phyloP scores from a whole-genome alignment of 805 yeast species.

The Candida orba region DNA sequence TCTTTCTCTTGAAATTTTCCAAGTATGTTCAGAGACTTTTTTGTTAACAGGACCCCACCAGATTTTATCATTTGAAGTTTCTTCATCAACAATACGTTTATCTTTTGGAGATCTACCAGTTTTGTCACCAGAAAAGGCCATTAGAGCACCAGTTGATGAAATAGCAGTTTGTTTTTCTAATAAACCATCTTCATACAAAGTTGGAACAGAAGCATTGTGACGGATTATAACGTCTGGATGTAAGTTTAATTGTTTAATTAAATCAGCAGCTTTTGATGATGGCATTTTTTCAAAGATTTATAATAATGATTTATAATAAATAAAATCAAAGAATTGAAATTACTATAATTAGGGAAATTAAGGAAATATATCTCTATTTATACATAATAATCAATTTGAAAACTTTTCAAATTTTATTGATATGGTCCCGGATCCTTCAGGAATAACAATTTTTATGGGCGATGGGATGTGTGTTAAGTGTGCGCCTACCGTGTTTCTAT shows the following conservation, averaged over 20 bases:
- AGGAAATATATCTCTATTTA: slow-evolving; percentile 3
- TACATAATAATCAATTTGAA: not conserved
- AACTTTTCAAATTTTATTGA: not conserved
- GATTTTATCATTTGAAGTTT: slow-evolving; percentile 69
- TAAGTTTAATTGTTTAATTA: slow-evolving; percentile 34
- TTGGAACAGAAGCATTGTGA: slow-evolving; percentile 91
- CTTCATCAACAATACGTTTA: slow-evolving; percentile 95
- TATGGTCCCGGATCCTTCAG: slow-evolving; percentile 1
- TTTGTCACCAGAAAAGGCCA: slow-evolving; percentile 92
- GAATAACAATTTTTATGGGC: not conserved
- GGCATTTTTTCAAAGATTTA: slow-evolving; percentile 15
- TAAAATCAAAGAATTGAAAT: slow-evolving; percentile 1
- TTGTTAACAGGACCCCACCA: slow-evolving; percentile 99
- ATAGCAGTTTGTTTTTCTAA: slow-evolving; percentile 86
- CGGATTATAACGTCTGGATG: slow-evolving; percentile 60
- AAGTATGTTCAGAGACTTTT: slow-evolving; percentile 87
- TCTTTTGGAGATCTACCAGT: slow-evolving; percentile 99
- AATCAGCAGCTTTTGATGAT: slow-evolving; percentile 20
- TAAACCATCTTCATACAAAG: slow-evolving; percentile 90
- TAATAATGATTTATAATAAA: not conserved
- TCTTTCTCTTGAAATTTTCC: slow-evolving; percentile 93
- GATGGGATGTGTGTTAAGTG: not conserved
- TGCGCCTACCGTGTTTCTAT: not conserved
- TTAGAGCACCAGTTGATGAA: slow-evolving; percentile 87
- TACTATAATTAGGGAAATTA: not conserved